Evolutionary conservation across 1,284 basidiomycete genomes (phyloP), one percentile per base, ranked within the genome.

Genomic region (Mixia osmundae): DNA sequence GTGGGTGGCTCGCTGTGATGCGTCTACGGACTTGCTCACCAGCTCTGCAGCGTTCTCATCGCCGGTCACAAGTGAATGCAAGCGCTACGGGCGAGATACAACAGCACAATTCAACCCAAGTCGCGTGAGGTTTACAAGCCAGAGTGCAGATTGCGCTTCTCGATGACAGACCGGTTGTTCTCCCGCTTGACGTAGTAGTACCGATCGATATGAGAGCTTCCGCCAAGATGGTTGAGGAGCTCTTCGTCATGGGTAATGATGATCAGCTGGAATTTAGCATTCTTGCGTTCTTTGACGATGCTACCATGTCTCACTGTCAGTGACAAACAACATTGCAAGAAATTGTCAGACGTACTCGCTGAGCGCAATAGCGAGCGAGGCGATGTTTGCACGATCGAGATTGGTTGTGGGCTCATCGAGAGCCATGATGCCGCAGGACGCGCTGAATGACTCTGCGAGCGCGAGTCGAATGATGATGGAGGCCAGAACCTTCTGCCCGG

Each of bases 381-480:
- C 77, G 45, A 97, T 89, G 52, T 95, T 97, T 57, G 95, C 87
- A 18, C 74, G 71, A 54, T 99, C 91, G 26, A 99, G 61, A 29
- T 91, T 94, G 41, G 95, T 97, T 16, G 91, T 97, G 9, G 91
- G 91, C 58, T 99, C 91, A 52, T 99, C 91, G 35, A 99, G 62
- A 1, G 91, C 91, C 28, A 99, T 67, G 44, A 97, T 94, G 11
- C 89, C 89, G 56, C 89, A 97, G 47, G 94, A 89, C 54, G 85
- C 79, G 3, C 83, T 82, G 50, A 97, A 97, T 3, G 82, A 89
- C 55, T 97, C 91, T 7, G 89, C 89, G 18, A 97, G 65, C 0
- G 89, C 91, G n/a, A 97, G 68, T 2, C 91, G 71, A 50, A 99
- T 97, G 54, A 97, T 85, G 56, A 97, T 95, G n/a, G 82, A 91